Evolutionary conservation across 164 flowering plant species (phyloP).

Genomic region (Nelumbo lutea): DNA sequence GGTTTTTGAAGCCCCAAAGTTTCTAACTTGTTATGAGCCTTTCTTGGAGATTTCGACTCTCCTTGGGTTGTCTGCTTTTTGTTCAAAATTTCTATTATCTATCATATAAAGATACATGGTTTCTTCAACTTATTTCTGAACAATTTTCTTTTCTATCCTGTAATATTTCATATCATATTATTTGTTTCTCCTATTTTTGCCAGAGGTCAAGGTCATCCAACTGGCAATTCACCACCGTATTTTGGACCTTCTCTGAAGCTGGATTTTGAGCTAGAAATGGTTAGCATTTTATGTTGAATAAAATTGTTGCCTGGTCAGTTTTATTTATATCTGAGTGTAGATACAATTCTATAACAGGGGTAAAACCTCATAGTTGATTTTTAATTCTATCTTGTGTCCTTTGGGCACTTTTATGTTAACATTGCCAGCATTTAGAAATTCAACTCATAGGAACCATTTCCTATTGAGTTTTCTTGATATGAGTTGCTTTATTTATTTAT

Average conservation of each 20-base stretch:
- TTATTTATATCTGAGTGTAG: background rate
- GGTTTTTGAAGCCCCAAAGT: background rate
- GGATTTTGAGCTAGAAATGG: conserved; percentile 99
- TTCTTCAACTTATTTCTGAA: background rate
- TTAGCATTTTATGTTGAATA: conserved; percentile 17
- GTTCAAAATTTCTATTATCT: background rate
- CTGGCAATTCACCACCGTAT: conserved; percentile 62
- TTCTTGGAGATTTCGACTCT: background rate
- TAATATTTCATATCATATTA: background rate
- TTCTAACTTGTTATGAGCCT: background rate
- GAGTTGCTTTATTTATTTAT: conserved; percentile 1
- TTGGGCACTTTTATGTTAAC: background rate
- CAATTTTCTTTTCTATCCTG: background rate
- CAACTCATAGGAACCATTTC: background rate
- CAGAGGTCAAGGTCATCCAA: conserved; percentile 88
- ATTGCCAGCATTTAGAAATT: background rate
- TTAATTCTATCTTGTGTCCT: no score
- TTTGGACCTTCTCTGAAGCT: conserved; percentile 91
- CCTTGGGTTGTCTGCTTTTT: background rate
- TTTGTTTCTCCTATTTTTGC: conserved; percentile 5
- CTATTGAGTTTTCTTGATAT: background rate
- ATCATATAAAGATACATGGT: background rate
- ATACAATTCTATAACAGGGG: background rate
- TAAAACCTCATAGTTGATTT: background rate
- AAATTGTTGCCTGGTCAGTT: background rate